Base-by-base conservation (phyloP, 345 rosid genomes). In the Streptanthus diversifolius region DNA sequence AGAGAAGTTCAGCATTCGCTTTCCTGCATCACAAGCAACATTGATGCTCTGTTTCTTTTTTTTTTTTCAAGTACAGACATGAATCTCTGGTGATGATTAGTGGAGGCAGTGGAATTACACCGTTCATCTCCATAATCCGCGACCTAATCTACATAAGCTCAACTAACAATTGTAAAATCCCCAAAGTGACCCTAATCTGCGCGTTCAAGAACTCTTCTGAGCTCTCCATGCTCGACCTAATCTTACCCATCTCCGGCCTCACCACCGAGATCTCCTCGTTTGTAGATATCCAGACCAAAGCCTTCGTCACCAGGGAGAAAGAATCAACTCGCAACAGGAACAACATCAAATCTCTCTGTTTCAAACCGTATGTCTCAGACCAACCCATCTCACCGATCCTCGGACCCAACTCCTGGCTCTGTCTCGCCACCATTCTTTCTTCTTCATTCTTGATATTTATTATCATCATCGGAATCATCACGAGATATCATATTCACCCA, bases 71-170 rank as follows among this genome's bases (percentile, higher is more conserved):
- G 4, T 13, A 13, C 64, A 88, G 95, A 83, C 83, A 84, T 58
- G 91, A 85, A 4, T 77, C 52, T 52, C 77, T 90, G 24, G 87
- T 88, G 68, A 77, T 90, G 89, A 70, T 90, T 52, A 86, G 97
- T 18, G 98, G 97, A 80, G 95, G 96, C 21, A 88, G 93, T 40
- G 89, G 88, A 24, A 83, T 93, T 41, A 86, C 98, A 5, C 95
- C 98, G 14, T 86, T 88, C 78, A 84, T 90, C 39, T 87, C 93
- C 36, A 82, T 90, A 37, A 77, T 85, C 39, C 81, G 90, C 1
- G 90, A 93, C 30, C 83, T 93, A 56, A 43, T 85, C 43, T 79
- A 40, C 39, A 44, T 24, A n/a, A 72, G 77, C 72, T 66, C 64
- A 36, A 71, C 58, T 0, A 21, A 55, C 14, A 64, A 17, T 5